These are phyloP conservation scores for Naganishia kalamii DNA, from an alignment of 768 basidiomycete genomes.

Conservation along the genomic window DNA sequence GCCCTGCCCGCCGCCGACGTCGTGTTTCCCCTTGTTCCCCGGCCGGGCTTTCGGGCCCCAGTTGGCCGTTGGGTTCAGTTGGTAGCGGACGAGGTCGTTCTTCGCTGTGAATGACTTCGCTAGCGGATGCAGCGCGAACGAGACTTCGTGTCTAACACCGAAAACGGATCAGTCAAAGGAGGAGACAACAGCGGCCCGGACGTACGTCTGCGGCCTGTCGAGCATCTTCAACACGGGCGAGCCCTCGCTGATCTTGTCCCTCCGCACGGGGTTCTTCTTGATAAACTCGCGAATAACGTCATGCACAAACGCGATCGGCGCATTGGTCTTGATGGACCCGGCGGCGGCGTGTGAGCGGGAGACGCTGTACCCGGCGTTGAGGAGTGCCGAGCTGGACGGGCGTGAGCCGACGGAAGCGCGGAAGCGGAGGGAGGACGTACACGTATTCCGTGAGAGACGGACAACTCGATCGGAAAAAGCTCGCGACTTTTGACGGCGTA, in stretches of 20 bases:
- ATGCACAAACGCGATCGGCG: slow-evolving; percentile 62
- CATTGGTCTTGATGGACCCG: slow-evolving; percentile 87
- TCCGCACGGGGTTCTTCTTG: slow-evolving; percentile 70
- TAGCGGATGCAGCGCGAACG: slow-evolving; percentile 69
- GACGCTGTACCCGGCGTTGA: slow-evolving; percentile 74
- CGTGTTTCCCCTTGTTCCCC: slow-evolving; percentile 24
- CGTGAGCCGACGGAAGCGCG: not conserved
- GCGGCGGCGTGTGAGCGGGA: slow-evolving; percentile 85
- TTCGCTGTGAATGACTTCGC: slow-evolving; percentile 42
- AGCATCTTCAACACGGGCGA: slow-evolving; percentile 68
- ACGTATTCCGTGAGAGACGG: slow-evolving; percentile 69
- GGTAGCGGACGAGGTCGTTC: slow-evolving; percentile 39
- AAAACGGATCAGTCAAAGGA: too few species aligned
- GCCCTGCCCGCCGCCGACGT: not conserved
- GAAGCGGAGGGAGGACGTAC: slow-evolving; percentile 51
- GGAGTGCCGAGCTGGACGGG: slow-evolving; percentile 66
- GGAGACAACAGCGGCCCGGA: slow-evolving; percentile 8
- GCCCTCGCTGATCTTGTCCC: slow-evolving; percentile 68
- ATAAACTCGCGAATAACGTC: slow-evolving; percentile 83
- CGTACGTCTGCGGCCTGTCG: slow-evolving; percentile 63
- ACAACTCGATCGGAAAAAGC: slow-evolving; percentile 71
- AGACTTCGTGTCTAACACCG: slow-evolving; percentile 50
- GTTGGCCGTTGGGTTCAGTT: slow-evolving; percentile 78
- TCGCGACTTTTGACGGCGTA: slow-evolving; percentile 69
- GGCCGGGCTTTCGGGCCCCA: slow-evolving; percentile 73